phyloP scores from a whole-genome alignment of 2,329 filamentous ascomycete genomes.

The Cytospora paraplurivora region DNA sequence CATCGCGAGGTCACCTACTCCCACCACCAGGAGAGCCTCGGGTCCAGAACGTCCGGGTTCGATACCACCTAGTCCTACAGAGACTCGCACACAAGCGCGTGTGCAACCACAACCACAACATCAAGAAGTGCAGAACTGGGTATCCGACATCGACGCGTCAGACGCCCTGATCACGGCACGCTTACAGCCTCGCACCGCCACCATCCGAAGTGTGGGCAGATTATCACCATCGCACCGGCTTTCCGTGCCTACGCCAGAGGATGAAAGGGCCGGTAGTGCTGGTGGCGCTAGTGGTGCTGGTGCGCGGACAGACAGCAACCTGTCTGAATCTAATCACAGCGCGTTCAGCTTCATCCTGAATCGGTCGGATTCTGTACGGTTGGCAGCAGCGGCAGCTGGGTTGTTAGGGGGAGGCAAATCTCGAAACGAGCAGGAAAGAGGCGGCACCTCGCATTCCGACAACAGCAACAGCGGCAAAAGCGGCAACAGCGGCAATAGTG shows the following conservation, averaged over 20 bases:
- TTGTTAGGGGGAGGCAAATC: not conserved
- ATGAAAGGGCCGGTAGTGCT: constrained; percentile 19
- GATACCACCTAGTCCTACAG: constrained; percentile 17
- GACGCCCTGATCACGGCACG: constrained; percentile 53
- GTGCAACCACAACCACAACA: constrained; percentile 40
- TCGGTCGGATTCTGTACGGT: constrained; percentile 42
- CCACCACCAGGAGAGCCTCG: constrained; percentile 30
- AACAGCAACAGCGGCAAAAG: constrained; percentile 44
- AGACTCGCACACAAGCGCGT: constrained; percentile 16
- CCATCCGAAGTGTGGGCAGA: constrained; percentile 36
- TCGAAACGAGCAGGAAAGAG: constrained; percentile 31
- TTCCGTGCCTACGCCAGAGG: constrained; percentile 36
- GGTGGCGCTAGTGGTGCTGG: constrained; percentile 47
- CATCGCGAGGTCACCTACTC: constrained; percentile 44
- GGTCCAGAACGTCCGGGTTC: constrained; percentile 43
- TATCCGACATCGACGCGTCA: constrained; percentile 56
- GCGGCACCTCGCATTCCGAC: constrained; percentile 32
- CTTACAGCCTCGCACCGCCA: constrained; percentile 40
- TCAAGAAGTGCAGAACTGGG: constrained; percentile 61
- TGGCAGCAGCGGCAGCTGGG: constrained; percentile 36
- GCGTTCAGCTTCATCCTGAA: constrained; percentile 42
- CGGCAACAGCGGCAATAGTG: constrained; percentile 39
- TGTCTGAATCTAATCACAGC: constrained; percentile 57
- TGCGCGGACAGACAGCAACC: constrained; percentile 54
- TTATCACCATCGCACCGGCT: constrained; percentile 44